Base-by-base conservation (phyloP, 2,329 filamentous ascomycete genomes). In the Trichoderma oligosporum region DNA sequence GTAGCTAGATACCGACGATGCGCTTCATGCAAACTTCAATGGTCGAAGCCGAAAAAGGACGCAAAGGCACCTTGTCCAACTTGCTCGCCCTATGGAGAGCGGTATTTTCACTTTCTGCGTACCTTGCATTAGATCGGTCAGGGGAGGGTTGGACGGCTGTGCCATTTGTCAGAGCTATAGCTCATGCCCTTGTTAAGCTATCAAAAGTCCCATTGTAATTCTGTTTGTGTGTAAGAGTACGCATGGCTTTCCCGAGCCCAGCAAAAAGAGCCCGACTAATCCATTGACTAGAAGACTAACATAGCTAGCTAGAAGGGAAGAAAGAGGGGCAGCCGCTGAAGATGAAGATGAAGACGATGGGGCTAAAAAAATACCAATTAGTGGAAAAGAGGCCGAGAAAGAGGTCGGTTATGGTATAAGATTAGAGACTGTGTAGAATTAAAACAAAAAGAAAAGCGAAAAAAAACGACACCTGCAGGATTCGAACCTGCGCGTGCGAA, bases 401-500 rank as follows among this genome's bases (percentile, higher is more conserved):
- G 9, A 12, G 1, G 29, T 39, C 20, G 25, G 14, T 29, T 12
- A 20, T 31, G 4, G 6, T 8, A 1, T 6, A 25, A 24, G n/a
- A n/a, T n/a, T n/a, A 14, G 45, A 38, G 31, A 18, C 7, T 9
- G 4, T 4, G 38, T 22, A 27, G 29, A 4, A 35, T 47, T 16
- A 16, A 11, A 12, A 14, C n/a, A 39, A 29, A 46, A 51, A 35
- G 16, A 44, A 53, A 49, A 27, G 24, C 31, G 6, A 12, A 53
- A 54, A 56, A 56, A 27, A 51, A 25, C 54, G 54, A 57, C 54
- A 57, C 54, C 54, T 57, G 54, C 54, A 57, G 54, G 54, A 57
- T 57, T 57, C 54, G 54, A 57, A 57, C 54, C 54, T 57, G 54
- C 54, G 54, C 54, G 54, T 57, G 54, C 54, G 54, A 57, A 57